phyloP scores from a whole-genome alignment of 2,329 filamentous ascomycete species.

The Hypocrella siamensis region DNA sequence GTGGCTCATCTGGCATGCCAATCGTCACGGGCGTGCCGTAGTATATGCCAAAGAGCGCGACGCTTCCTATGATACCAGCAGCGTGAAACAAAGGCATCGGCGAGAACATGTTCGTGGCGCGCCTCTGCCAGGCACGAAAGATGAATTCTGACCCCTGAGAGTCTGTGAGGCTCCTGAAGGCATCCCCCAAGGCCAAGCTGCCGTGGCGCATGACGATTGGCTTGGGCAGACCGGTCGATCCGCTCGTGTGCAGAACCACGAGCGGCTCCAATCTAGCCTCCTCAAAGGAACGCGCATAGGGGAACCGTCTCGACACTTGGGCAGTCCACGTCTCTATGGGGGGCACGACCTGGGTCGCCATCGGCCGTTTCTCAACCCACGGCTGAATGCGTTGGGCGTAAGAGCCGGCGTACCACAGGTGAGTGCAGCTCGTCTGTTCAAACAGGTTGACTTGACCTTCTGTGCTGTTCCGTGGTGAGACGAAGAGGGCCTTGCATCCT shows the following conservation, averaged over 20 bases:
- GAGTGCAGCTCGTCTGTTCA: constrained; percentile 23
- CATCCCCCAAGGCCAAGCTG: constrained; percentile 19
- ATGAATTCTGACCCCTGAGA: background rate
- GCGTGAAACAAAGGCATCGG: constrained; percentile 24
- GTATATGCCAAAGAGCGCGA: constrained; percentile 13
- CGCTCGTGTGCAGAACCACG: constrained; percentile 5
- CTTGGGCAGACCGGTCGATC: constrained; percentile 5
- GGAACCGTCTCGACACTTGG: constrained; percentile 11
- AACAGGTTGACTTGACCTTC: constrained; percentile 18
- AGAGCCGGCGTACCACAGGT: constrained; percentile 14
- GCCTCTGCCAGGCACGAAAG: background rate
- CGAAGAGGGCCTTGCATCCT: constrained; percentile 4
- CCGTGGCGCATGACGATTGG: constrained; percentile 25
- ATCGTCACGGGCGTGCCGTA: constrained; percentile 12
- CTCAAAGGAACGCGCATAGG: constrained; percentile 4
- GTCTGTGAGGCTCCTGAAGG: constrained; percentile 10
- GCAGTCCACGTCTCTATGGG: constrained; percentile 19
- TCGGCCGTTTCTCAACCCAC: constrained; percentile 9
- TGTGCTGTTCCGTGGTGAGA: constrained; percentile 5
- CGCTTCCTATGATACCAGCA: constrained; percentile 10
- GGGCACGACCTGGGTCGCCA: constrained; percentile 20
- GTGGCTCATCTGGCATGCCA: constrained; percentile 14
- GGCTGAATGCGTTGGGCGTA: constrained; percentile 4
- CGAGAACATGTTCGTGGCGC: constrained; percentile 3
- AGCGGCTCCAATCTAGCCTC: constrained; percentile 5